Evolutionary conservation across 1,139 yeast genomes (phyloP), one percentile per base, ranked within the genome.

Genomic region (Geotrichum australiense): DNA sequence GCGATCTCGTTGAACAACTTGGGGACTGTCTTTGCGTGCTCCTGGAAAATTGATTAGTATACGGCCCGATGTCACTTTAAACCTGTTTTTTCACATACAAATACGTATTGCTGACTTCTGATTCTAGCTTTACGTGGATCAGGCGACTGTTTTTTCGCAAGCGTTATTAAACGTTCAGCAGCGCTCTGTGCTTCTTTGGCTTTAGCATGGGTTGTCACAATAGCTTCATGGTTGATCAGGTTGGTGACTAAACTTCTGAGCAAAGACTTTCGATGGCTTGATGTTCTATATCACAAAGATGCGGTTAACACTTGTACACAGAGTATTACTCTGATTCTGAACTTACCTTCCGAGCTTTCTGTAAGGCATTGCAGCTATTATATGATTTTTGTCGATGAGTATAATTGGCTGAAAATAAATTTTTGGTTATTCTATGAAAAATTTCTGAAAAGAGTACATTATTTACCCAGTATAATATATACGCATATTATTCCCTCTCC

Each of bases 161-260:
- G 66, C 7, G 74, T 68, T 50, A 78, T 75, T 38, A 77, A 56
- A 45, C 73, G 69, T 49, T 79, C 85, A 10, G 77, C 73, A 22
- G 69, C 61, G 12, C 70, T 64, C 45, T 75, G 78, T 0, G 85
- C 73, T 50, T 76, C 78, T 58, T 76, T 78, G 38, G 87, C 86
- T 58, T 80, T 80, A 29, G 83, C 81, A 50, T 74, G 74, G 2
- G 91, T 81, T 1, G 89, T 80, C 7, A 75, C 70, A 45, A 81
- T 74, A 14, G 80, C 70, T 52, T 80, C 89, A 53, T 80, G 76
- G 57, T 78, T 77, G 32, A 81, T 66, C 36, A 81, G 61, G n/a
- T 81, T 76, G 4, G 83, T 70, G 22, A 76, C 82, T 53, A 81
- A 62, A 56, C 79, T 80, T 50, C 78, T 69, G 53, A 80, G 59